Percentiles rank a stretch among this genome's conserved stretches.
Conservation (phyloP, 495 filamentous ascomycete genomes). For the Penicillium cataractarum region DNA sequence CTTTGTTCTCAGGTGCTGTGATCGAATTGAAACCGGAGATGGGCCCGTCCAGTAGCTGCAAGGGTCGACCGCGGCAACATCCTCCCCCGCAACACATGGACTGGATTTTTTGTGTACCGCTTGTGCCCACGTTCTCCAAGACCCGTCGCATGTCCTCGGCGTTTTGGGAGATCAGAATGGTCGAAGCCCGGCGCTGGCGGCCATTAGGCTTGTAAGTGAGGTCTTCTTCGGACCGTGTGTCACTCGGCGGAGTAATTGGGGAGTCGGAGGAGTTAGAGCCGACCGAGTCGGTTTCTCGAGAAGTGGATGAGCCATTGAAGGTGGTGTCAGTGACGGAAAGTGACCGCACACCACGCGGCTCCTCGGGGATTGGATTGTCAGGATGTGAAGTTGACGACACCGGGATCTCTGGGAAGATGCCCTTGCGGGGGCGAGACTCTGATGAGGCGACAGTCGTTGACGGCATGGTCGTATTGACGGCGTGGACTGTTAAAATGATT, state of each 20-base stretch:
- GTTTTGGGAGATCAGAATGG: conserved; percentile 75
- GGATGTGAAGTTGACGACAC: conserved; percentile 57
- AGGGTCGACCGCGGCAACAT: conserved; percentile 74
- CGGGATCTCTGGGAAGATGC: conserved; percentile 41
- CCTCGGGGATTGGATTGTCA: conserved; percentile 59
- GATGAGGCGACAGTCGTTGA: conserved; percentile 32
- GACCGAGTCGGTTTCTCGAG: conserved; percentile 42
- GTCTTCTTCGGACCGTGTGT: conserved; percentile 52
- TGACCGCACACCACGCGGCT: conserved; percentile 49
- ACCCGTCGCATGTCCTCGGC: conserved; percentile 74
- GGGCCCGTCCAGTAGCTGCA: conserved; percentile 48
- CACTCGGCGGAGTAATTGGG: conserved; percentile 53
- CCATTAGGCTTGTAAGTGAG: conserved; percentile 30
- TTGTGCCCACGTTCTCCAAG: conserved; percentile 44
- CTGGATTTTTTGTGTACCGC: conserved; percentile 57
- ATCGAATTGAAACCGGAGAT: conserved; percentile 60
- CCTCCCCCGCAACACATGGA: conserved; percentile 88
- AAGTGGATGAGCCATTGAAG: conserved; percentile 45
- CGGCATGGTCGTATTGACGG: conserved; percentile 34
- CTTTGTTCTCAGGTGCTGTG: conserved; percentile 68
- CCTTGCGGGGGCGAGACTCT: conserved; percentile 29
- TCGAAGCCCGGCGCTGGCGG: conserved; percentile 72
- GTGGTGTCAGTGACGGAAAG: conserved; percentile 45
- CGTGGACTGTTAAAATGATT: conserved; percentile 37
- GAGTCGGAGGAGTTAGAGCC: conserved; percentile 50